Conservation (phyloP, 345 rosid genomes). For the Salix exigua region DNA sequence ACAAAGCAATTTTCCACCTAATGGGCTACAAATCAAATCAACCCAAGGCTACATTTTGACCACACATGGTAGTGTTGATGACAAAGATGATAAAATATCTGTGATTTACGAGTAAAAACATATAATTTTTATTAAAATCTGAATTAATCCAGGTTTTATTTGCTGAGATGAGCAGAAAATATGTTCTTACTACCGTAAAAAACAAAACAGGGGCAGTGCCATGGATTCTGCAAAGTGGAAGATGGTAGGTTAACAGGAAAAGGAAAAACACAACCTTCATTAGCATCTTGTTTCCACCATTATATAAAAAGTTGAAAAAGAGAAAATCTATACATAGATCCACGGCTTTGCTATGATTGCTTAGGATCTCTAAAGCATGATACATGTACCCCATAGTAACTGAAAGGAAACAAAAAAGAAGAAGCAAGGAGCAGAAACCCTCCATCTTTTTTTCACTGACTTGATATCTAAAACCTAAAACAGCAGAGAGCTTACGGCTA, state of each 20-base stretch:
- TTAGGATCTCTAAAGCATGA: too few species aligned
- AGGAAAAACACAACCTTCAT: not conserved
- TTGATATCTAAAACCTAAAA: not conserved
- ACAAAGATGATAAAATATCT: too few species aligned
- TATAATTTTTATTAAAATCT: too few species aligned
- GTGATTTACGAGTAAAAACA: too few species aligned
- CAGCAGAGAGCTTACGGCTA: too few species aligned
- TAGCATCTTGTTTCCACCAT: not conserved
- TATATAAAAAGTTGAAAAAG: not conserved
- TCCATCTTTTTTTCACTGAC: not conserved
- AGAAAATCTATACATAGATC: constrained; percentile 1
- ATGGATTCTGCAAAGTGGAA: not conserved
- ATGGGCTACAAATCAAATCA: too few species aligned
- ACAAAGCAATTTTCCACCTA: too few species aligned
- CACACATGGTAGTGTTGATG: too few species aligned
- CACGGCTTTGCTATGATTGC: not conserved
- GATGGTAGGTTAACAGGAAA: not conserved
- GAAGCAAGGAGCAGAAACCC: not conserved
- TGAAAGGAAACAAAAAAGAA: not conserved
- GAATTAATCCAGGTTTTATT: too few species aligned
- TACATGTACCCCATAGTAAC: not conserved
- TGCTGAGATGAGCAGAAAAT: too few species aligned
- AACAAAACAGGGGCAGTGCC: not conserved
- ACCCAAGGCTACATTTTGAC: too few species aligned
- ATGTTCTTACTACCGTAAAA: too few species aligned